Percentiles rank a stretch among this genome's conserved stretches.
These are phyloP conservation scores for Paraphaeosphaeria sporulosa DNA, from an alignment of 2,329 filamentous ascomycete genomes.

Conservation along the genomic window DNA sequence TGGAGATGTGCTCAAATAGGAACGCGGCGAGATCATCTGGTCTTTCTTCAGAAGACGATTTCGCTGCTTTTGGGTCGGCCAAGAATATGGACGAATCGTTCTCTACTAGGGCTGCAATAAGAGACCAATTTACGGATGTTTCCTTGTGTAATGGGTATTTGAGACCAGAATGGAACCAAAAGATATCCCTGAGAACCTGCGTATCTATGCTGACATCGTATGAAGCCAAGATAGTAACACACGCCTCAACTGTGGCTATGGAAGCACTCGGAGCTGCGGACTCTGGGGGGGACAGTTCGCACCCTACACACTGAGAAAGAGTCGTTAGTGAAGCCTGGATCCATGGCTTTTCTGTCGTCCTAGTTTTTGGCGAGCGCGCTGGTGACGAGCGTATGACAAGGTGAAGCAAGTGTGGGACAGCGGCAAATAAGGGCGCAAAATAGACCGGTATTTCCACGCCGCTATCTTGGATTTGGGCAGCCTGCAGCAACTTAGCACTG, in stretches of 20 bases:
- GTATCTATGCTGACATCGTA: constrained; percentile 37
- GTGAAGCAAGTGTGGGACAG: constrained; percentile 48
- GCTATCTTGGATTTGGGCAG: constrained; percentile 40
- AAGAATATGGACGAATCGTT: constrained; percentile 45
- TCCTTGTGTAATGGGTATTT: constrained; percentile 30
- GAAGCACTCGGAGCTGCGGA: constrained; percentile 28
- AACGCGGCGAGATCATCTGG: constrained; percentile 36
- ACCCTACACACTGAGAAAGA: constrained; percentile 46
- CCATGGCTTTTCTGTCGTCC: constrained; percentile 53
- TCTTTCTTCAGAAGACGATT: constrained; percentile 19
- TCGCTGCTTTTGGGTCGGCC: constrained; percentile 26
- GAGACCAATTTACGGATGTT: constrained; percentile 36
- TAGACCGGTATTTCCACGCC: constrained; percentile 30
- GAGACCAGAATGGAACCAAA: constrained; percentile 47
- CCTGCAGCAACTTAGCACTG: constrained; percentile 40
- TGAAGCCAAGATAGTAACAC: constrained; percentile 33
- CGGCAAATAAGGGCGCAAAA: constrained; percentile 33
- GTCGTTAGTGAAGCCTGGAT: constrained; percentile 51
- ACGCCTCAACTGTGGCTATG: constrained; percentile 33
- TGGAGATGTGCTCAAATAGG: constrained; percentile 41
- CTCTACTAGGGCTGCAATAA: constrained; percentile 43
- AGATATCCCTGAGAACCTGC: constrained; percentile 37
- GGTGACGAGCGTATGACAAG: constrained; percentile 52
- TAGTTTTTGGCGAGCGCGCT: constrained; percentile 50
- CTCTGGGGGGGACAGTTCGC: constrained; percentile 33